A percentile compares a stretch with the other conserved stretches of the same genome.
These are phyloP conservation scores for Fusarium sp. DNA, from an alignment of 2,329 filamentous ascomycete genomes.

Conservation along the genomic window DNA sequence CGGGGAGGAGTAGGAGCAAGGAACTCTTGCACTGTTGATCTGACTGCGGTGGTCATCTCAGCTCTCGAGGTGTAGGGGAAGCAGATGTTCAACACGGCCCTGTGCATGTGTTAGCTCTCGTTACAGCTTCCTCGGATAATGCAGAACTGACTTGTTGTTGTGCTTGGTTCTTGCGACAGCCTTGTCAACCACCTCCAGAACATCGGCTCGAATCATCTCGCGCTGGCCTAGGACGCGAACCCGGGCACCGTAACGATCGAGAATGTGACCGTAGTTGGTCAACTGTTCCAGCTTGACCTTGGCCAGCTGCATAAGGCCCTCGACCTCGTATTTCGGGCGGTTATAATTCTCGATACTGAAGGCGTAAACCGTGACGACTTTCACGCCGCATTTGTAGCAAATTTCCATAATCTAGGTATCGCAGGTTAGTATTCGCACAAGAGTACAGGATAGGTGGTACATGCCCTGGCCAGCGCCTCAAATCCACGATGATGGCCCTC, in stretches of 20 bases:
- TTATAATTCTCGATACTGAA: constrained; percentile 99
- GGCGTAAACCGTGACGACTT: constrained; percentile 96
- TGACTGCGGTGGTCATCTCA: constrained; percentile 91
- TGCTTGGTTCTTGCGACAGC: constrained; percentile 86
- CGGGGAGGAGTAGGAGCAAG: constrained; percentile 72
- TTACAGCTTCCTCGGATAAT: not conserved
- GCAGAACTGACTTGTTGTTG: constrained; percentile 72
- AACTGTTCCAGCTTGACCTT: constrained; percentile 94
- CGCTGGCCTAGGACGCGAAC: constrained; percentile 86
- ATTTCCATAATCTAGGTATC: constrained; percentile 83
- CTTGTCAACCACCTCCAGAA: constrained; percentile 84
- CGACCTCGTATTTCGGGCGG: constrained; percentile 93
- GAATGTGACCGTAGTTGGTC: constrained; percentile 87
- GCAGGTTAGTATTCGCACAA: constrained; percentile 9
- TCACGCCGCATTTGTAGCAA: constrained; percentile 96
- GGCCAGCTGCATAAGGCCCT: constrained; percentile 96
- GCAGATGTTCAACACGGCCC: constrained; percentile 83
- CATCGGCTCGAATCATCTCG: constrained; percentile 83
- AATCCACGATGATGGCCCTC: constrained; percentile 97
- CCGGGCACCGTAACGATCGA: constrained; percentile 90
- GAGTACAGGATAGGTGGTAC: constrained; percentile 54
- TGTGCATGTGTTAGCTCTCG: constrained; percentile 41
- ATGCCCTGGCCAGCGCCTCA: constrained; percentile 86
- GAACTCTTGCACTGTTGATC: constrained; percentile 86
- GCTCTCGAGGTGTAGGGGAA: constrained; percentile 97